phyloP scores from a whole-genome alignment of 2,329 filamentous ascomycete species.

The Pseudogymnoascus sp. region DNA sequence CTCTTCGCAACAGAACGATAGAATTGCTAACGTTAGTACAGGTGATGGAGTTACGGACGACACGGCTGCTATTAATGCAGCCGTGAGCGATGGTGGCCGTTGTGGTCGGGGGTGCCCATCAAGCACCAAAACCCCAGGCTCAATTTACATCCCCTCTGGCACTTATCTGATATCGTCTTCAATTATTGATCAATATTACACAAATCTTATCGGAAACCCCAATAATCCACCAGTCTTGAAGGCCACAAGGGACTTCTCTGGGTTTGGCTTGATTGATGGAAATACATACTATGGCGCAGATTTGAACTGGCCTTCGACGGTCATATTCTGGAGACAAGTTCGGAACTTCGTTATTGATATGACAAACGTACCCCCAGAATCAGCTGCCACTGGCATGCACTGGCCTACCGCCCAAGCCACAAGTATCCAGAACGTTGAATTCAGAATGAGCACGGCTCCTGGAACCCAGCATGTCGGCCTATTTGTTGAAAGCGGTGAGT shows the following conservation, averaged over 20 bases:
- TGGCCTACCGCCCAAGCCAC: conserved; percentile 50
- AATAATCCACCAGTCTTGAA: conserved; percentile 14
- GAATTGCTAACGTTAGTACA: not conserved
- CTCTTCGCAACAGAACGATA: not conserved
- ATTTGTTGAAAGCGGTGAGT: conserved; percentile 44
- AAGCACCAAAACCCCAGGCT: conserved; percentile 44
- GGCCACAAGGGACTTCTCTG: conserved; percentile 56
- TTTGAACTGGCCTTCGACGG: conserved; percentile 70
- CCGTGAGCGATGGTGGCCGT: conserved; percentile 19
- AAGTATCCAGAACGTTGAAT: conserved; percentile 53
- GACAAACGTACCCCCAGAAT: conserved; percentile 20
- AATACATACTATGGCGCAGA: conserved; percentile 65
- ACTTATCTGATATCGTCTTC: conserved; percentile 24
- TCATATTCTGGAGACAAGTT: conserved; percentile 56
- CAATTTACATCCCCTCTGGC: conserved; percentile 52
- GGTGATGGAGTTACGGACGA: conserved; percentile 65
- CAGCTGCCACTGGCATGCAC: conserved; percentile 38
- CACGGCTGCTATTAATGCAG: conserved; percentile 71
- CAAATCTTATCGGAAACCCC: conserved; percentile 24
- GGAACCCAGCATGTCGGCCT: conserved; percentile 39
- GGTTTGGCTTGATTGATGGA: conserved; percentile 78
- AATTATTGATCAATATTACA: conserved; percentile 22
- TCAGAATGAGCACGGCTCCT: conserved; percentile 44
- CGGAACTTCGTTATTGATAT: conserved; percentile 58
- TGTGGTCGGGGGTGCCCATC: conserved; percentile 28